Evolutionary conservation across 805 yeast genomes (phyloP), one percentile per base, ranked within the genome.

Genomic region (Starmerella vitae): DNA sequence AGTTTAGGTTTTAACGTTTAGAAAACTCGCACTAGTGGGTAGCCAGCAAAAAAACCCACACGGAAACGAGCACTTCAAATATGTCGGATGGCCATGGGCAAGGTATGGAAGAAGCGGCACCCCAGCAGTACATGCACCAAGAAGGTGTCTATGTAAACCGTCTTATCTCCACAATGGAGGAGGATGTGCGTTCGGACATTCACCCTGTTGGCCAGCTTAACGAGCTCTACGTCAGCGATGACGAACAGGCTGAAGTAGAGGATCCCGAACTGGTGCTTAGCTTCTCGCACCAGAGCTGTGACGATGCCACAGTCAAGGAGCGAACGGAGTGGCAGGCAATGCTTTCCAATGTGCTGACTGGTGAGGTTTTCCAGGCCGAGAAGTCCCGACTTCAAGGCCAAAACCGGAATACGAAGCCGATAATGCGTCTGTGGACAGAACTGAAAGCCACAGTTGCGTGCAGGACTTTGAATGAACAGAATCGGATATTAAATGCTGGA

Each of bases 281-380:
- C 30, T 27, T 27, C 30, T n/a, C 30, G 7, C 30, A 54, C 30
- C 52, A 48, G 22, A 38, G 25, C 6, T 34, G 27, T 13, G 40
- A 39, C n/a, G 55, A 58, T 2, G 60, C 60, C 18, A 51, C 54
- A 33, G 46, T 57, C 38, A 45, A 75, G 9, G 96, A 85, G 54
- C 68, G 97, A 35, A 64, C 86, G 10, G 94, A 85, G 60, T 91
- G 98, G 98, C 97, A 91, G 59, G 72, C 88, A 0, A 84, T 91
- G 94, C 66, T 91, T 35, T 71, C 81, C 9, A 71, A 85, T 3
- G 97, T 91, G 3, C 69, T 91, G 26, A 88, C 93, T 3, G 97
- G 98, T 49, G 97, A 91, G 58, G 94, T 91, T 38, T 85, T 91
- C 17, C 72, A 78, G 26, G 78, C 88, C 10, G 98, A 91, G 54